A percentile compares a stretch with the other conserved stretches of the same genome.
Conservation (phyloP, 495 filamentous ascomycete species). For the Neurospora sp. region DNA sequence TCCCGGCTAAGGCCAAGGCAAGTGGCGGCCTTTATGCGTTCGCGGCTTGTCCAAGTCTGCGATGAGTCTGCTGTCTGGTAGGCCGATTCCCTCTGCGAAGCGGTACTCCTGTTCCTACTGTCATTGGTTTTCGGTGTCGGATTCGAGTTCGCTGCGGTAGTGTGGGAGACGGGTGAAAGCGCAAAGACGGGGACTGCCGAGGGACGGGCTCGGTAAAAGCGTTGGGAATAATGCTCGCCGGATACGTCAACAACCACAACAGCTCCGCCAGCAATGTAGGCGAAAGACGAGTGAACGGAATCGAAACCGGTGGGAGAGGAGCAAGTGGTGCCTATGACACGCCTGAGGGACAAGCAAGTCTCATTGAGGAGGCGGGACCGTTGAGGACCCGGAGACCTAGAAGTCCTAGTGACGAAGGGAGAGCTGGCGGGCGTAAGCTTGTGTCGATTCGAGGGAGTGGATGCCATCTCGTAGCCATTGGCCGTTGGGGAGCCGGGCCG, state of each 20-base stretch:
- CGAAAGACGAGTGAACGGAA: slow-evolving; percentile 65
- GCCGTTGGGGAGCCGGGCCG: slow-evolving; percentile 8
- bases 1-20: slow-evolving; percentile 85
- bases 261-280: slow-evolving; percentile 86
- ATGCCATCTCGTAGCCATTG: slow-evolving; percentile 50
- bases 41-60: slow-evolving; percentile 74
- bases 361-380: slow-evolving; percentile 29
- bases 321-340: slow-evolving; percentile 84
- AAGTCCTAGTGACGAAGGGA: slow-evolving; percentile 51
- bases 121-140: slow-evolving; percentile 60
- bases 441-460: slow-evolving; percentile 50
- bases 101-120: slow-evolving; percentile 46
- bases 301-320: slow-evolving; percentile 81
- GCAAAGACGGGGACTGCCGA: slow-evolving; percentile 56
- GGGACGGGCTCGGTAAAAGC: slow-evolving; percentile 83
- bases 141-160: slow-evolving; percentile 27
- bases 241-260: slow-evolving; percentile 80
- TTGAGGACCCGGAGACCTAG: slow-evolving; percentile 50
- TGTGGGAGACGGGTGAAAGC: slow-evolving; percentile 29
- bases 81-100: slow-evolving; percentile 46
- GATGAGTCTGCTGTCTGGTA: slow-evolving; percentile 22
- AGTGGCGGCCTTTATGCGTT: slow-evolving; percentile 92
- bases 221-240: slow-evolving; percentile 63
- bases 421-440: slow-evolving; percentile 77
- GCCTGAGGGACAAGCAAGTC: slow-evolving; percentile 58